A percentile compares a stretch with the other conserved stretches of the same genome.
Conservation (phyloP, 1,139 yeast species). For the Pichia sp. region DNA sequence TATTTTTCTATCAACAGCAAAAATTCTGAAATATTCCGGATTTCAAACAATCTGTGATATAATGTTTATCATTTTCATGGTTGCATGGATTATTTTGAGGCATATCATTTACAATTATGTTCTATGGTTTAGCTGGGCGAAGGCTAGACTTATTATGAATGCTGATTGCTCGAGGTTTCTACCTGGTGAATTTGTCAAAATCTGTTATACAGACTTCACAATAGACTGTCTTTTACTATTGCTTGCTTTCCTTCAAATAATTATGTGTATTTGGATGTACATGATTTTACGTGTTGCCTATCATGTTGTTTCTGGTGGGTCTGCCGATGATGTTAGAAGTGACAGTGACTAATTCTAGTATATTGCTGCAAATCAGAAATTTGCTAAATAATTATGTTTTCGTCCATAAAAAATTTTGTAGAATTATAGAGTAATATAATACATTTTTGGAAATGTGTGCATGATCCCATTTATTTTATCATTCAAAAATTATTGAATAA, state of each 20-base stretch:
- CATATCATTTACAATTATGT: slow-evolving; percentile 71
- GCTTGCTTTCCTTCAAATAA: slow-evolving; percentile 58
- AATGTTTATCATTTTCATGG: slow-evolving; percentile 59
- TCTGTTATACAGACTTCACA: slow-evolving; percentile 51
- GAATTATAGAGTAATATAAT: background rate
- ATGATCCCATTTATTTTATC: background rate
- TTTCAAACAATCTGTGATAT: slow-evolving; percentile 53
- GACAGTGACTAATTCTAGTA: slow-evolving; percentile 50
- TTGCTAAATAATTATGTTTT: background rate
- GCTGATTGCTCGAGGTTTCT: slow-evolving; percentile 29
- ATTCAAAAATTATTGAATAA: slow-evolving; percentile 22
- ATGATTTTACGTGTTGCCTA: slow-evolving; percentile 64
- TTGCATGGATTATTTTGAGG: slow-evolving; percentile 64
- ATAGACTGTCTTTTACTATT: slow-evolving; percentile 49
- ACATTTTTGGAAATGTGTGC: too few relatives aligned
- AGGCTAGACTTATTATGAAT: slow-evolving; percentile 35
- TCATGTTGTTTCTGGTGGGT: slow-evolving; percentile 61
- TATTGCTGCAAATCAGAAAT: background rate
- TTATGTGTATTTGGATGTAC: slow-evolving; percentile 68
- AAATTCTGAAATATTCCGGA: slow-evolving; percentile 69
- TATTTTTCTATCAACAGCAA: slow-evolving; percentile 62
- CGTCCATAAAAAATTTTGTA: background rate
- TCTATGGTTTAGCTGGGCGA: slow-evolving; percentile 43
- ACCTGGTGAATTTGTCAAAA: slow-evolving; percentile 26
- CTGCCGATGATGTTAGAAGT: slow-evolving; percentile 79